phyloP scores from a whole-genome alignment of 2,329 filamentous ascomycete species.

The Xylariaceae sp. region DNA sequence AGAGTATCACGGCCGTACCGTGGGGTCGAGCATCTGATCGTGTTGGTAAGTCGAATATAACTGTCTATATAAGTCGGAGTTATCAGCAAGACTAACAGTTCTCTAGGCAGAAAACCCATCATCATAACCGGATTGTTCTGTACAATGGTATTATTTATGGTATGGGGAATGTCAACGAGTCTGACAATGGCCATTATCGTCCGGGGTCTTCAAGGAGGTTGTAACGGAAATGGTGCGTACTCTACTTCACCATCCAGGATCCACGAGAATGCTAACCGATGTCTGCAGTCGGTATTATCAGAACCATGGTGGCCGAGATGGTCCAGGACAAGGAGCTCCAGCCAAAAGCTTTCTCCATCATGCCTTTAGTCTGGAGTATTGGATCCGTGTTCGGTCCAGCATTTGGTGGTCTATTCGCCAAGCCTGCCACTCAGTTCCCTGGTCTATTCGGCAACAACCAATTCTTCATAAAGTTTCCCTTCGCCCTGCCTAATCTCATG shows the following conservation, averaged over 20 bases:
- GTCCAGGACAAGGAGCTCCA: constrained; percentile 83
- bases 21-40: constrained; percentile 75
- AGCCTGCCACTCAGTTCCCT: constrained; percentile 71
- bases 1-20: constrained; percentile 64
- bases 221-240: constrained; percentile 72
- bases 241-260: background rate
- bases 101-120: constrained; percentile 60
- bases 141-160: constrained; percentile 74
- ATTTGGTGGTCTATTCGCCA: constrained; percentile 80
- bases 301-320: constrained; percentile 89
- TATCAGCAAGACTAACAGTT: background rate
- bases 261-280: constrained; percentile 17
- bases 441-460: constrained; percentile 58
- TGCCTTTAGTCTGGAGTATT: constrained; percentile 86
- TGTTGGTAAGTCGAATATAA: constrained; percentile 42
- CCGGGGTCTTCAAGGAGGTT: constrained; percentile 71
- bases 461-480: constrained; percentile 74
- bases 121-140: constrained; percentile 68
- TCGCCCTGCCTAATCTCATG: constrained; percentile 76
- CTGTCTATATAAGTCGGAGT: background rate
- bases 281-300: constrained; percentile 72
- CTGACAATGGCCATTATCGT: constrained; percentile 74
- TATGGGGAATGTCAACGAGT: constrained; percentile 79
- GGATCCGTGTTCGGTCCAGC: constrained; percentile 83
- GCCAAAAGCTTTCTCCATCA: constrained; percentile 82